These are phyloP conservation scores for Whalleya microplaca DNA, from an alignment of 2,329 filamentous ascomycete genomes.

Conservation along the genomic window DNA sequence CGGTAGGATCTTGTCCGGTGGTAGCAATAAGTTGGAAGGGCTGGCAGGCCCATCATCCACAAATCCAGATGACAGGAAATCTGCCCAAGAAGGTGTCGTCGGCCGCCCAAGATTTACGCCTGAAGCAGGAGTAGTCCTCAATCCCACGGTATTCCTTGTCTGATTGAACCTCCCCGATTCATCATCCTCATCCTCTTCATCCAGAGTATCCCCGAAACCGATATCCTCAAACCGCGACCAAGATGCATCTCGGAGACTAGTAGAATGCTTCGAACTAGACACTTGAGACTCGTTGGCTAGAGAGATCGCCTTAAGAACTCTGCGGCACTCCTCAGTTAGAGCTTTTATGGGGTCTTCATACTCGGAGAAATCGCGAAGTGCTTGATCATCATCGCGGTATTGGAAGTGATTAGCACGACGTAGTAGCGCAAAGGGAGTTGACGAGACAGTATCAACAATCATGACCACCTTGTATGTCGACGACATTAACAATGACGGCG, in stretches of 20 bases:
- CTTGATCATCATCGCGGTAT: conserved; percentile 85
- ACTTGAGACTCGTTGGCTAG: conserved; percentile 84
- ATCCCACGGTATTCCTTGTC: conserved; percentile 44
- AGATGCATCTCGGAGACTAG: conserved; percentile 78
- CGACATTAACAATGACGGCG: conserved; percentile 75
- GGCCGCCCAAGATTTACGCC: conserved; percentile 73
- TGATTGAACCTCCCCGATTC: conserved; percentile 50
- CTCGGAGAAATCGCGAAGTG: conserved; percentile 82
- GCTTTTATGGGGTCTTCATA: conserved; percentile 88
- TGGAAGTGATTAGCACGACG: conserved; percentile 93
- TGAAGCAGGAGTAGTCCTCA: conserved; percentile 70
- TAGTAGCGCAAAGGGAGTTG: conserved; percentile 88
- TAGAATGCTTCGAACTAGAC: conserved; percentile 71
- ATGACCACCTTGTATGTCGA: conserved; percentile 89
- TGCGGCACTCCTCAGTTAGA: conserved; percentile 89
- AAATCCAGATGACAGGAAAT: conserved; percentile 94
- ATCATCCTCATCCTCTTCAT: conserved; percentile 71
- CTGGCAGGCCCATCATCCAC: conserved; percentile 71
- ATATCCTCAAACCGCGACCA: conserved; percentile 98
- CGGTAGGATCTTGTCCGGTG: conserved; percentile 88
- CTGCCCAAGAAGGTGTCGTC: conserved; percentile 96
- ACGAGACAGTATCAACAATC: conserved; percentile 94
- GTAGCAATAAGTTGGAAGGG: conserved; percentile 73
- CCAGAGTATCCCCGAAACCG: conserved; percentile 78
- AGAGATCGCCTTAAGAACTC: conserved; percentile 87